These are phyloP conservation scores for Leishmania mexicana DNA, from an alignment of 208 protist species.

Conservation along the genomic window DNA sequence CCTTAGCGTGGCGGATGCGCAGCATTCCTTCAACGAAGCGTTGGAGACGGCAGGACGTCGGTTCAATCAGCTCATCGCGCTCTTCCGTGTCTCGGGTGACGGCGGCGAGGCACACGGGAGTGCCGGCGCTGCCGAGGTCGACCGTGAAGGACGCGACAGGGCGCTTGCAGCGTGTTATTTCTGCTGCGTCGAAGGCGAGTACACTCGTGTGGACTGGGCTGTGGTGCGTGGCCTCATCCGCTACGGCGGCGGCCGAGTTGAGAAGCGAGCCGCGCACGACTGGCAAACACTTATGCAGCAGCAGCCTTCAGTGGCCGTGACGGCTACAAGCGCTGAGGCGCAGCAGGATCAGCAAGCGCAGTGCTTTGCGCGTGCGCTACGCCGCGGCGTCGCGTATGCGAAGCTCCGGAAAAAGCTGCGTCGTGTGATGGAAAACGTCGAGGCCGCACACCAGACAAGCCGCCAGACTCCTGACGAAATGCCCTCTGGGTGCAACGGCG, in stretches of 20 bases:
- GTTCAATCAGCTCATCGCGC: slow-evolving; percentile 26
- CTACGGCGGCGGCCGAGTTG: slow-evolving; percentile 49
- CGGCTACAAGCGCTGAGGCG: not conserved
- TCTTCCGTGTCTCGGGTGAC: slow-evolving; percentile 11
- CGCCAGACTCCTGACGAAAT: too few species aligned
- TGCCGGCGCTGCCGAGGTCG: not conserved
- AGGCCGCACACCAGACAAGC: not conserved
- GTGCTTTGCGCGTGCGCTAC: slow-evolving; percentile 6
- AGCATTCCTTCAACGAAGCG: slow-evolving; percentile 9
- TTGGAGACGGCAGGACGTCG: slow-evolving; percentile 21
- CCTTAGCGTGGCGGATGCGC: not conserved
- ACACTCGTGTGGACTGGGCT: slow-evolving; percentile 57
- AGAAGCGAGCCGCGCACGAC: slow-evolving; percentile 53
- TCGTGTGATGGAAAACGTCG: not conserved
- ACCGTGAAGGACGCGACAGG: not conserved
- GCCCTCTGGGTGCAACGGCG: not conserved
- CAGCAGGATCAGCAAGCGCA: not conserved
- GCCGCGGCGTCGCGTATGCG: slow-evolving; percentile 21
- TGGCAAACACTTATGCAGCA: slow-evolving; percentile 40
- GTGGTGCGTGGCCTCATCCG: slow-evolving; percentile 77
- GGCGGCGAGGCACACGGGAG: not conserved
- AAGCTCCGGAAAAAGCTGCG: slow-evolving; percentile 24
- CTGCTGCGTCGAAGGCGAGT: slow-evolving; percentile 79
- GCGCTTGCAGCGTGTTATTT: slow-evolving; percentile 22
- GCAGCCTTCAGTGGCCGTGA: not conserved